Evolutionary conservation across 2,329 filamentous ascomycete genomes (phyloP).

Genomic region (Sclerotiophoma versabilis): DNA sequence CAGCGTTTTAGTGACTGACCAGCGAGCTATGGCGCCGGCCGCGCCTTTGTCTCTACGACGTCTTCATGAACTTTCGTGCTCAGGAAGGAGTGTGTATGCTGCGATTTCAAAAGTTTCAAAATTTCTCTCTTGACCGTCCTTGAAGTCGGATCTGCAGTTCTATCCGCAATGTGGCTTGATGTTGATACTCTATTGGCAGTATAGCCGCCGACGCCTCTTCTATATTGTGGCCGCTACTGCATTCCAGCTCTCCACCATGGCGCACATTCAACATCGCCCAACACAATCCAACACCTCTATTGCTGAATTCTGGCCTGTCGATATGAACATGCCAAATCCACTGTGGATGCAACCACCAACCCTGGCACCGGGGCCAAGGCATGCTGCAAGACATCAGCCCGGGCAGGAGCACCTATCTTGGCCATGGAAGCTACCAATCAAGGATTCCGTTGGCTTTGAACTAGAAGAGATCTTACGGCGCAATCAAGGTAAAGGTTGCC

Average conservation of each 20-base stretch:
- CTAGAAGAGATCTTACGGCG: not conserved
- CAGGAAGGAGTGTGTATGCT: too few relatives aligned
- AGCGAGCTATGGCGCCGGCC: not conserved
- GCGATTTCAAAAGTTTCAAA: too few relatives aligned
- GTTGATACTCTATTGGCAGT: not conserved
- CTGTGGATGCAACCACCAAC: slow-evolving; percentile 6
- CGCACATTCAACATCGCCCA: not conserved
- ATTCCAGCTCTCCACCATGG: not conserved
- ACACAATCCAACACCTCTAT: too few relatives aligned
- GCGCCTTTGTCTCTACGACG: not conserved
- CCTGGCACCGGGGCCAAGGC: not conserved
- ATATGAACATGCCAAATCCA: not conserved
- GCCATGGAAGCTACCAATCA: not conserved
- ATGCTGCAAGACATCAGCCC: not conserved
- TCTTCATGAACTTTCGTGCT: not conserved
- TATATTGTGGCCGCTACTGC: not conserved
- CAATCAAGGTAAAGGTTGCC: slow-evolving; percentile 1
- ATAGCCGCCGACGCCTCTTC: not conserved
- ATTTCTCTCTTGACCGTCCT: too few relatives aligned
- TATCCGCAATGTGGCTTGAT: too few relatives aligned
- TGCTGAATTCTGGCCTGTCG: not conserved
- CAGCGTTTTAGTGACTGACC: not conserved
- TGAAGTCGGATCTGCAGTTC: too few relatives aligned
- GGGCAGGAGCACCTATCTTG: not conserved
- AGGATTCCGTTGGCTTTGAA: not conserved